Evolutionary conservation across 2,329 filamentous ascomycete genomes (phyloP).

Genomic region (Nemania diffusa): DNA sequence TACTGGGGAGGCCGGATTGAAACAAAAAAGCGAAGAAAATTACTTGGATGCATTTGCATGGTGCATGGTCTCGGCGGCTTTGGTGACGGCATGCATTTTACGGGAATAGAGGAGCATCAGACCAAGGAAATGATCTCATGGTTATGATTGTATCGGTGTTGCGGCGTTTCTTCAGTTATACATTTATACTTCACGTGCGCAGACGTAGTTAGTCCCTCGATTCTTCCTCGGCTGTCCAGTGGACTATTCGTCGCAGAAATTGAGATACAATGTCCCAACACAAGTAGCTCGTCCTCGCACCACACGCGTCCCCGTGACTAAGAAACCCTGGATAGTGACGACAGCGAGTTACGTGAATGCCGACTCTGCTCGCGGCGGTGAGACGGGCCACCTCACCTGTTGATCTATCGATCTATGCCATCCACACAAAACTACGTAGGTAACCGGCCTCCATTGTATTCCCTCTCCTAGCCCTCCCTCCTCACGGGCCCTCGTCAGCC

Average conservation of each 20-base stretch:
- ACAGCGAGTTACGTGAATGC: neutral
- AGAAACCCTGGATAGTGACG: neutral
- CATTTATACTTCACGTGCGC: neutral
- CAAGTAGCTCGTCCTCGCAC: neutral
- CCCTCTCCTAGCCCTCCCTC: neutral
- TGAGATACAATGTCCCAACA: neutral
- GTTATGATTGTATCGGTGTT: conserved; percentile 26
- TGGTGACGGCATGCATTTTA: conserved; percentile 30
- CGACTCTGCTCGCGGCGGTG: neutral
- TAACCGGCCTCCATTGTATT: too few relatives aligned
- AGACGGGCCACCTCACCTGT: neutral
- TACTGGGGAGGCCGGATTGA: neutral
- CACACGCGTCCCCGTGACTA: neutral
- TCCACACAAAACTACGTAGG: too few relatives aligned
- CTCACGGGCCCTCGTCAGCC: neutral
- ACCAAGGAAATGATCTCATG: conserved; percentile 7
- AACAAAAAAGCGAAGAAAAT: neutral
- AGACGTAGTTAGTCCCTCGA: neutral
- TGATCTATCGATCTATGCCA: too few relatives aligned
- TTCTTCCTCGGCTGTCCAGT: neutral
- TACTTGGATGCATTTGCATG: conserved; percentile 44
- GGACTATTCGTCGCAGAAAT: neutral
- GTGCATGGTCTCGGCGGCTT: conserved; percentile 34
- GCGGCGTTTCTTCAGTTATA: conserved; percentile 22
- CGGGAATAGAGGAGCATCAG: conserved; percentile 40